Conservation (phyloP, 2,329 filamentous ascomycete genomes). For the Rhinocladiella mackenziei region DNA sequence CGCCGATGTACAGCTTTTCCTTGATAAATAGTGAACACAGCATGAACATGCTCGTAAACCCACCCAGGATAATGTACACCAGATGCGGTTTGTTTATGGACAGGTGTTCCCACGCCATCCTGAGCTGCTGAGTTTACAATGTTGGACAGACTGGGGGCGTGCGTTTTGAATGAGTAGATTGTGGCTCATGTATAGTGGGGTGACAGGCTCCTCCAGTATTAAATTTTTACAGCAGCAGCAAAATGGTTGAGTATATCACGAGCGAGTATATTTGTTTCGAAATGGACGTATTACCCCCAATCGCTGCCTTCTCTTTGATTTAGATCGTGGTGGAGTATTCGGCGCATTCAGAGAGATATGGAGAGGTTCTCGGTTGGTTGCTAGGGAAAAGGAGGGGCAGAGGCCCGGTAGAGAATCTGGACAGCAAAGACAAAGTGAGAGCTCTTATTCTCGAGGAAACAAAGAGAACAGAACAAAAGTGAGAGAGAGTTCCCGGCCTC, state of each 20-base stretch:
- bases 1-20: slow-evolving; percentile 96
- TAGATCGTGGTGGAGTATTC: slow-evolving; percentile 20
- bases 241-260: background rate
- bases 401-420: background rate
- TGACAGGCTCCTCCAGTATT: slow-evolving; percentile 24
- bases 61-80: slow-evolving; percentile 97
- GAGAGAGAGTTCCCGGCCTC: no score
- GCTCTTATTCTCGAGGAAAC: no score
- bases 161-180: no score
- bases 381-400: background rate
- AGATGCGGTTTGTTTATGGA: slow-evolving; percentile 86
- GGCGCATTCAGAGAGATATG: slow-evolving; percentile 22
- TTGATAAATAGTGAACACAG: slow-evolving; percentile 96
- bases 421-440: background rate
- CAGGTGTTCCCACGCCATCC: slow-evolving; percentile 51
- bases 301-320: slow-evolving; percentile 24
- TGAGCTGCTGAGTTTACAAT: no score
- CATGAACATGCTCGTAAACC: slow-evolving; percentile 98
- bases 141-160: no score
- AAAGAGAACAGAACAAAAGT: no score
- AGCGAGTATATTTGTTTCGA: background rate
- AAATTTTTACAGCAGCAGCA: no score
- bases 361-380: background rate
- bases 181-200: slow-evolving; percentile 9
- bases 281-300: slow-evolving; percentile 20